Conservation (phyloP, 2,329 filamentous ascomycete genomes). For the Taxawa tesnikishii region DNA sequence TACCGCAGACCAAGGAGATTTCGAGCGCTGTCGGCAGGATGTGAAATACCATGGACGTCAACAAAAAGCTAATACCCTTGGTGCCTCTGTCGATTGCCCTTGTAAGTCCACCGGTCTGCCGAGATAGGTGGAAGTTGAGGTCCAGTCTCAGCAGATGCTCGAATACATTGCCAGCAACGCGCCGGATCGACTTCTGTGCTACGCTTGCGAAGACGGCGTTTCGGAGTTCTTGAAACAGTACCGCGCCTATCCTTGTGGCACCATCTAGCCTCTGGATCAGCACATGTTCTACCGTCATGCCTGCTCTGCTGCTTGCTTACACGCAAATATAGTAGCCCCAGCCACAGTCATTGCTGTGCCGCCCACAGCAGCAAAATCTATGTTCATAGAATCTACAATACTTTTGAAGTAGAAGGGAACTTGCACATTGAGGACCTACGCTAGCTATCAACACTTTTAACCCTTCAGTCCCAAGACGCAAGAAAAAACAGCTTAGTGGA, state of each 20-base stretch:
- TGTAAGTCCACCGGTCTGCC: conserved; percentile 89
- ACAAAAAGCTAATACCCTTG: conserved; percentile 93
- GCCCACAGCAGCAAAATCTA: conserved; percentile 77
- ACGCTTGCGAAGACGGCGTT: conserved; percentile 97
- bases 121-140: conserved; percentile 82
- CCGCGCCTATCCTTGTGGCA: conserved; percentile 74
- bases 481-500: conserved; percentile 1
- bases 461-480: conserved; percentile 7
- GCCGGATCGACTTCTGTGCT: conserved; percentile 88
- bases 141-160: conserved; percentile 80
- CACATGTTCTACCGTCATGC: not conserved
- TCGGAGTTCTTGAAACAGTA: conserved; percentile 81
- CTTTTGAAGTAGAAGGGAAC: conserved; percentile 98
- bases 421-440: conserved; percentile 74
- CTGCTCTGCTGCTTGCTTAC: conserved; percentile 26
- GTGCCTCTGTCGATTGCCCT: conserved; percentile 92
- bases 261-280: conserved; percentile 45
- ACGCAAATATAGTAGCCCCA: conserved; percentile 85
- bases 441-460: conserved; percentile 23
- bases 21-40: conserved; percentile 87
- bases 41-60: conserved; percentile 98
- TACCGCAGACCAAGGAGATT: conserved; percentile 90
- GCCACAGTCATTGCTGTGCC: conserved; percentile 82
- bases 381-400: conserved; percentile 95
- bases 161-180: conserved; percentile 85